Percentiles rank a stretch among this genome's conserved stretches.
Conservation (phyloP, 371 early-diverging fungal genomes). For the Nematocida sp. region DNA sequence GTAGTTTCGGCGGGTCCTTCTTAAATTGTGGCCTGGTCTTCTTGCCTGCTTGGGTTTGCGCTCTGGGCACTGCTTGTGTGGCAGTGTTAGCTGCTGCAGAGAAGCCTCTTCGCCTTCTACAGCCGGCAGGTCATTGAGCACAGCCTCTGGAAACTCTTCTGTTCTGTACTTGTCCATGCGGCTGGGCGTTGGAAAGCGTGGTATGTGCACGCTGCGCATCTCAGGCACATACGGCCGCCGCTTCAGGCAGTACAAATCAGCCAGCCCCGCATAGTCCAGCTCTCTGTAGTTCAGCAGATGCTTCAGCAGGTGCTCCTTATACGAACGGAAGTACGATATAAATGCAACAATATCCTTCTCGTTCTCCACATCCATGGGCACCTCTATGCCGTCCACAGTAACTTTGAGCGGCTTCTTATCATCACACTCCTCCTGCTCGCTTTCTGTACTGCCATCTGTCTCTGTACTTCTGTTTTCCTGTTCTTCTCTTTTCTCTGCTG, state of each 20-base stretch:
- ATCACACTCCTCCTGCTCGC: too few species aligned
- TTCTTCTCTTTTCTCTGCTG: too few species aligned
- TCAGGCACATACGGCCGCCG: conserved; percentile 60
- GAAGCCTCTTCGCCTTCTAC: too few species aligned
- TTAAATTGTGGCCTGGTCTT: background rate
- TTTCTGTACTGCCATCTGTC: too few species aligned
- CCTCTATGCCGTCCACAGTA: background rate
- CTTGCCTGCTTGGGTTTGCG: background rate
- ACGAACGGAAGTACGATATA: conserved; percentile 63
- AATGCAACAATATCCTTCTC: conserved; percentile 55
- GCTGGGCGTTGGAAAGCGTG: conserved; percentile 15
- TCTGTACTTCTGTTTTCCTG: too few species aligned
- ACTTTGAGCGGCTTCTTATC: too few species aligned
- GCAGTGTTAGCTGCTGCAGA: too few species aligned
- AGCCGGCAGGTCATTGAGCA: background rate
- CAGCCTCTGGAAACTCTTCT: background rate
- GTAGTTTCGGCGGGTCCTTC: too few species aligned
- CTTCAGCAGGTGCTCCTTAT: conserved; percentile 62
- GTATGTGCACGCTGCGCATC: conserved; percentile 50
- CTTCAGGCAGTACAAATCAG: conserved; percentile 52
- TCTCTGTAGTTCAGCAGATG: conserved; percentile 61
- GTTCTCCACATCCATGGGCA: conserved; percentile 21
- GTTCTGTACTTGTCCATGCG: background rate
- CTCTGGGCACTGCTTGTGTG: background rate
- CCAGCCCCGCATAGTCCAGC: conserved; percentile 54